These are phyloP conservation scores for Phytopythium boreale DNA, from an alignment of 352 stramenopile genomes.

Conservation along the genomic window DNA sequence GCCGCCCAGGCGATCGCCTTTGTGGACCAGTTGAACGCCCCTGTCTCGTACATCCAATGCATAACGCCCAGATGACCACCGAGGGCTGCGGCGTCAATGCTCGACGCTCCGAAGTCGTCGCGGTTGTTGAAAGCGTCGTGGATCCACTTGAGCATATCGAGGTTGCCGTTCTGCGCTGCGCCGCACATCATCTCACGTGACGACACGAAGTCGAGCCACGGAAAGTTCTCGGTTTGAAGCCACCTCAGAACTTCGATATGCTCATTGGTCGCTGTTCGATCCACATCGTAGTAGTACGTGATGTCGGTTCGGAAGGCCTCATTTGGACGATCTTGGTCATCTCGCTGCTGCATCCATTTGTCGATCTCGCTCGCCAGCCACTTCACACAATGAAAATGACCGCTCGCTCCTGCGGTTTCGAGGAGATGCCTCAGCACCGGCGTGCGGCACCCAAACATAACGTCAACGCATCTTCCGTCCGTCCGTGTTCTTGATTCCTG, in stretches of 20 bases:
- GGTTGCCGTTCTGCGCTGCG: not conserved
- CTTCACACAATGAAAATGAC: not conserved
- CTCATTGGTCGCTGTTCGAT: not conserved
- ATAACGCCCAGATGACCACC: not conserved
- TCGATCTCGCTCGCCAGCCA: not conserved
- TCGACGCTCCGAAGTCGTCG: not conserved
- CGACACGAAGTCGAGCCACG: not conserved
- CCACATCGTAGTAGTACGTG: not conserved
- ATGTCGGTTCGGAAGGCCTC: not conserved
- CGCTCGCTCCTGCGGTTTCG: not conserved
- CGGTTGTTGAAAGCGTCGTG: not conserved
- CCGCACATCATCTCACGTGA: not conserved
- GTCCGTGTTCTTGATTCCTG: not conserved
- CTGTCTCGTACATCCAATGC: not conserved
- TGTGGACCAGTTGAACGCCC: not conserved
- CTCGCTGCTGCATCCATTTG: not conserved
- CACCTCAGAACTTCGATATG: not conserved
- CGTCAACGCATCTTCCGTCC: not conserved
- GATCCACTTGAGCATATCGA: not conserved
- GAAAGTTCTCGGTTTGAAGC: not conserved
- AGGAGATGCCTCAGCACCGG: not conserved
- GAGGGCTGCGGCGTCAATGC: not conserved
- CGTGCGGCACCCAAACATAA: not conserved
- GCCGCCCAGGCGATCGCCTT: not conserved
- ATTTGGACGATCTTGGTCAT: not conserved